Conservation (phyloP, 2,329 filamentous ascomycete genomes). For the Pseudogymnoascus sp. region DNA sequence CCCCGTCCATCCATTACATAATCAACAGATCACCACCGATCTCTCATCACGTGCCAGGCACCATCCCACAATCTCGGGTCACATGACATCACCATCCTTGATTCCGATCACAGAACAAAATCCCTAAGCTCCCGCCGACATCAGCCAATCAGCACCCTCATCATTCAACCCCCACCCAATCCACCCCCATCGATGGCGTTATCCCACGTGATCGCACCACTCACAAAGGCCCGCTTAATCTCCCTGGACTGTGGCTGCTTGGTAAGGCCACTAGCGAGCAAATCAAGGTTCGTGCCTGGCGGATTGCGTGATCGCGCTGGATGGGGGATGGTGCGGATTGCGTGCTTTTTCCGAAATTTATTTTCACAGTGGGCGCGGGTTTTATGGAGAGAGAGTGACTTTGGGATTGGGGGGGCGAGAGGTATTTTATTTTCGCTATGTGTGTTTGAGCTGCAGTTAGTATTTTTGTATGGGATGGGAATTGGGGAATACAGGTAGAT, state of each 20-base stretch:
- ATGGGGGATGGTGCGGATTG: neutral
- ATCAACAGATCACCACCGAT: neutral
- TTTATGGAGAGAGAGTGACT: neutral
- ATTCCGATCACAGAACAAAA: slow-evolving; percentile 4
- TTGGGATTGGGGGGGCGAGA: neutral
- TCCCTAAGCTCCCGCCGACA: neutral
- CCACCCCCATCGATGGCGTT: neutral
- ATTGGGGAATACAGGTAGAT: neutral
- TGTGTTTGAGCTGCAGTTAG: too few species aligned
- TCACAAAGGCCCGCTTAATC: neutral
- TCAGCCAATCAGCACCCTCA: neutral
- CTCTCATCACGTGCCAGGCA: neutral
- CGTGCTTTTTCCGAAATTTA: slow-evolving; percentile 1
- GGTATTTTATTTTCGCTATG: too few species aligned
- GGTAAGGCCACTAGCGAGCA: neutral
- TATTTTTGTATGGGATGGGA: neutral
- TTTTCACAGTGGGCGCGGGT: neutral
- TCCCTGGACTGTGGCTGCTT: neutral
- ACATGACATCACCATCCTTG: neutral
- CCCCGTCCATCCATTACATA: neutral
- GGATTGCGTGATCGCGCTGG: neutral
- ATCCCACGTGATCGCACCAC: neutral
- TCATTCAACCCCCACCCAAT: neutral
- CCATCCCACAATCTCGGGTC: neutral
- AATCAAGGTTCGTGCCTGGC: slow-evolving; percentile 5